Evolutionary conservation across 495 filamentous ascomycete species (phyloP), one percentile per base, ranked within the genome.

Genomic region (Hyaloscypha finlandica): DNA sequence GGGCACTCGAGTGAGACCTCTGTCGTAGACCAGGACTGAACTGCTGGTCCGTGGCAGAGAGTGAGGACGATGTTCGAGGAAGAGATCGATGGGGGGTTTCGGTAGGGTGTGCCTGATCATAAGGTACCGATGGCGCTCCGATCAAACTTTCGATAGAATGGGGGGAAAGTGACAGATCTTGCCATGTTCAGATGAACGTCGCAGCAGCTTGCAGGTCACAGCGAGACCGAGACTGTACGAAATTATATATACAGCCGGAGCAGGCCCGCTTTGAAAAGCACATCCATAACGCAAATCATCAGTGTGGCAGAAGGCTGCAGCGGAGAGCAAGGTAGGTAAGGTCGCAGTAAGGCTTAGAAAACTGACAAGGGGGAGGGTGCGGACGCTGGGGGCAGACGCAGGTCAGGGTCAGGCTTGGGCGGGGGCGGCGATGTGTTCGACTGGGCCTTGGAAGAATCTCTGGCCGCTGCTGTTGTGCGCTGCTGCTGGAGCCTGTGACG

Each of bases 251-350:
- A 70, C 39, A 64, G 57, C 54, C 31, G 35, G 33, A 4, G 62
- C 48, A 39, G 63, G 48, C 59, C 62, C 59, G 53, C 30, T 42
- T 37, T 33, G 25, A 32, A 58, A 55, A 55, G n/a, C 11, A 61
- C 20, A 66, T 70, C 68, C 63, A 25, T n/a, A 57, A 45, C 52
- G 63, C 59, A 63, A 66, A 66, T 63, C 51, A n/a, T 56, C 52
- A 56, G 64, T 70, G 68, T 70, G 68, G 68, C 33, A 66, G 63
- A 70, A 60, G 64, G 39, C 37, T 64, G 64, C 64, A 60, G 33
- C 9, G 29, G 11, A 14, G 64, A 65, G 48, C 67, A 65, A 56
- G 65, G 65, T 62, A 25, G 58, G 33, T 30, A 52, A 32, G 54
- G 65, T 67, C 14, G 53, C 51, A 63, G 42, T 53, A 65, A 59